Conservation (phyloP, 2,329 filamentous ascomycete genomes). For the Endothia cerciana region DNA sequence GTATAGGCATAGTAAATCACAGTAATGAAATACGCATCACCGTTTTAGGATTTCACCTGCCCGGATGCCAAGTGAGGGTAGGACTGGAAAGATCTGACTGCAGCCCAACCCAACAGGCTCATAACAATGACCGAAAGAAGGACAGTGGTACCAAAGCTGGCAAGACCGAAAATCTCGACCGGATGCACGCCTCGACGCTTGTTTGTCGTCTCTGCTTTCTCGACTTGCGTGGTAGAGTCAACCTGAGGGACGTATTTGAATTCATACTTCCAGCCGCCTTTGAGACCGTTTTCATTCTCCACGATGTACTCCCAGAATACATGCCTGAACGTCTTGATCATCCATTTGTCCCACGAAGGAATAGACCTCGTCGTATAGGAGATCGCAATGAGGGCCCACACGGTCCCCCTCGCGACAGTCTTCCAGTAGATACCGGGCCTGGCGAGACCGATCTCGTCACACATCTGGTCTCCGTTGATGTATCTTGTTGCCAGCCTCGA, state of each 20-base stretch:
- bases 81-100: neutral
- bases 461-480: constrained; percentile 44
- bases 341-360: constrained; percentile 31
- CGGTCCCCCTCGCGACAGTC: constrained; percentile 38
- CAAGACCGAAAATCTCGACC: neutral
- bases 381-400: constrained; percentile 36
- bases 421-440: constrained; percentile 36
- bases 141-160: neutral
- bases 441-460: constrained; percentile 41
- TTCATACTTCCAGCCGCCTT: constrained; percentile 14
- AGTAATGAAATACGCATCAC: no score
- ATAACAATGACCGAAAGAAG: neutral
- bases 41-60: no score
- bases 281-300: constrained; percentile 16
- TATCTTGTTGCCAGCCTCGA: constrained; percentile 43
- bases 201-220: neutral
- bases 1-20: no score
- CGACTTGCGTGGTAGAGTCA: neutral
- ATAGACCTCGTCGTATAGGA: constrained; percentile 2
- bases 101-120: neutral
- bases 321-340: constrained; percentile 34
- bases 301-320: constrained; percentile 14
- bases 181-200: neutral
- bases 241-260: constrained; percentile 19
- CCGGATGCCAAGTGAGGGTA: neutral